A percentile compares a stretch with the other conserved stretches of the same genome.
phyloP scores from a whole-genome alignment of 371 early-diverging fungal species.

The Lichtheimia corymbifera region DNA sequence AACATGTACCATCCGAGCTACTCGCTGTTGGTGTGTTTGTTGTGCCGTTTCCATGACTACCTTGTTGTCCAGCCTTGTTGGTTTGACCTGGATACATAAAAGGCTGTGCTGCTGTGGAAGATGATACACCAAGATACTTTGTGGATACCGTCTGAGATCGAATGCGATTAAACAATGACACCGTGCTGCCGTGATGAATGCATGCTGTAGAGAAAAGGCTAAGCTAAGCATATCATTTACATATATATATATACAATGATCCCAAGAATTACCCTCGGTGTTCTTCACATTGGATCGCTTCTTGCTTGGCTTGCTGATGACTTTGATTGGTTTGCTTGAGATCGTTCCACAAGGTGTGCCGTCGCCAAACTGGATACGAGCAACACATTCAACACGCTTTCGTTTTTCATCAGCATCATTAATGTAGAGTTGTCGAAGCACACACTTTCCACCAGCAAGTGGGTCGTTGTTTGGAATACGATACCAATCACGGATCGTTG shows the following conservation, averaged over 20 bases:
- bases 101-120: slow-evolving; percentile 6
- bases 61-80: slow-evolving; percentile 1
- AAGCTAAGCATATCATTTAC: background rate
- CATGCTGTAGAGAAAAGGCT: slow-evolving; percentile 35
- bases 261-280: slow-evolving; percentile 44
- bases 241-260: background rate
- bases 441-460: slow-evolving; percentile 58
- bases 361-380: slow-evolving; percentile 61
- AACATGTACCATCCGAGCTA: slow-evolving; percentile 26
- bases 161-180: slow-evolving; percentile 75
- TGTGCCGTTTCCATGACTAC: background rate
- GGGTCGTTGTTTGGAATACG: slow-evolving; percentile 22
- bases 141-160: slow-evolving; percentile 80
- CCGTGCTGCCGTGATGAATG: slow-evolving; percentile 72
- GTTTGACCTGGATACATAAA: slow-evolving; percentile 28
- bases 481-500: slow-evolving; percentile 25
- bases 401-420: slow-evolving; percentile 76
- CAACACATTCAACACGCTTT: slow-evolving; percentile 67
- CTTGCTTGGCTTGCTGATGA: slow-evolving; percentile 81
- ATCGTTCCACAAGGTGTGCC: slow-evolving; percentile 64
- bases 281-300: slow-evolving; percentile 77
- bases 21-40: slow-evolving; percentile 1
- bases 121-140: slow-evolving; percentile 70
- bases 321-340: slow-evolving; percentile 68
- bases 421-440: slow-evolving; percentile 73